Evolutionary conservation across 1,284 basidiomycete genomes (phyloP).

Genomic region (Boletus austroedulis): DNA sequence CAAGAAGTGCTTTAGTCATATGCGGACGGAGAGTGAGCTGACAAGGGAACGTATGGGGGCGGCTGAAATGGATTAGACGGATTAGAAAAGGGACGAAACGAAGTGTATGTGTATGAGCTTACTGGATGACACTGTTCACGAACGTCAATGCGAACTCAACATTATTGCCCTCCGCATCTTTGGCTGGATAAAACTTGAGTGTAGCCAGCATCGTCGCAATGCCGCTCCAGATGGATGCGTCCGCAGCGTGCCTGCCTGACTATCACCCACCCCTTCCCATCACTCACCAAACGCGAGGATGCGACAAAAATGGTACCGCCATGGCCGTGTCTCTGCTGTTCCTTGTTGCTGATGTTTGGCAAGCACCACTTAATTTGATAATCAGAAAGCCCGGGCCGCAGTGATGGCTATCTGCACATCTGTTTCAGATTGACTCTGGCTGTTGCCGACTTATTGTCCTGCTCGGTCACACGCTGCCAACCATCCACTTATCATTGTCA

Average conservation of each 20-base stretch:
- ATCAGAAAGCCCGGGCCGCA: no score
- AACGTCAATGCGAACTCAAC: not conserved
- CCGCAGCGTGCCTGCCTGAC: not conserved
- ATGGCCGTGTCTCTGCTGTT: no score
- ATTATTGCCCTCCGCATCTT: not conserved
- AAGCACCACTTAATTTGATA: no score
- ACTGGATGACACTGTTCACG: not conserved
- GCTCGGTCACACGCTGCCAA: no score
- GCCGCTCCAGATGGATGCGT: not conserved
- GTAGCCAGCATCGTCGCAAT: conserved; percentile 1
- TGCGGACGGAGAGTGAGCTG: not conserved
- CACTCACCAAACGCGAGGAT: no score
- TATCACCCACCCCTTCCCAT: no score
- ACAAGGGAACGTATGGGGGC: not conserved
- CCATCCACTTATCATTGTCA: no score
- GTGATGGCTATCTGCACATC: no score
- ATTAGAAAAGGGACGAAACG: not conserved
- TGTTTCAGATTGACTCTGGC: no score
- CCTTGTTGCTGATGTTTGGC: no score
- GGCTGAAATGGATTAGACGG: not conserved
- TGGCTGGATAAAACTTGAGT: not conserved
- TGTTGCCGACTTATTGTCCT: no score
- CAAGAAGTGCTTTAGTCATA: not conserved
- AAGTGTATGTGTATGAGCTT: not conserved
- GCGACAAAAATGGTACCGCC: no score